A percentile compares a stretch with the other conserved stretches of the same genome.
Evolutionary conservation across 2,329 filamentous ascomycete genomes (phyloP).

Genomic region (Acrodontium crateriforme): DNA sequence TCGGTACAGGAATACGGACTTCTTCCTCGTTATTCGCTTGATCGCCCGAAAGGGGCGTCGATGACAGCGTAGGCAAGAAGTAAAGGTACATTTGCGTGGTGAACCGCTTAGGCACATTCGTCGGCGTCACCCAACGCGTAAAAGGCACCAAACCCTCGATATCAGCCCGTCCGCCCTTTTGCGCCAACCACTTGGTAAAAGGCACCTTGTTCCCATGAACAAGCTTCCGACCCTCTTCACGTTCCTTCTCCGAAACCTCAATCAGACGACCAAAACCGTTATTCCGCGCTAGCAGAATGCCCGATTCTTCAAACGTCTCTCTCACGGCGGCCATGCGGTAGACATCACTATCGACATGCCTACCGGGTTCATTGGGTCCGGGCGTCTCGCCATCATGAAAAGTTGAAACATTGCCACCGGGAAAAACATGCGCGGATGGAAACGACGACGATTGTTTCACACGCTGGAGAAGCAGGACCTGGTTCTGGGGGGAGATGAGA

Average conservation of each 20-base stretch:
- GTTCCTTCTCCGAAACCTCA: conserved; percentile 43
- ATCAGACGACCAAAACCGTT: conserved; percentile 42
- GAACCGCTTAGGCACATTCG: conserved; percentile 59
- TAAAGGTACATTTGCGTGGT: conserved; percentile 97
- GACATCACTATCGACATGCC: conserved; percentile 56
- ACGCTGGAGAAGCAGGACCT: conserved; percentile 76
- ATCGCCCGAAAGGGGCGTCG: conserved; percentile 20
- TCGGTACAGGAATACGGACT: conserved; percentile 53
- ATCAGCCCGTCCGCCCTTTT: conserved; percentile 49
- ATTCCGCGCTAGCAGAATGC: conserved; percentile 59
- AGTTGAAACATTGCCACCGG: conserved; percentile 69
- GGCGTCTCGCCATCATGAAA: conserved; percentile 58
- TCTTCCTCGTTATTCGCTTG: conserved; percentile 23
- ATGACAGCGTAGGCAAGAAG: conserved; percentile 48
- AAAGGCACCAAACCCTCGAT: conserved; percentile 61
- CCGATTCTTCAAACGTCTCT: conserved; percentile 91
- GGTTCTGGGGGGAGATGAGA: conserved; percentile 71
- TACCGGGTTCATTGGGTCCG: conserved; percentile 33
- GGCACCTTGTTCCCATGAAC: conserved; percentile 53
- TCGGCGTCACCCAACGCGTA: conserved; percentile 82
- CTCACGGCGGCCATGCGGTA: conserved; percentile 77
- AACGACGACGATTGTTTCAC: conserved; percentile 74
- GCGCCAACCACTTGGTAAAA: conserved; percentile 53
- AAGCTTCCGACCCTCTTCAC: conserved; percentile 50
- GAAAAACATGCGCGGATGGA: conserved; percentile 87